Conservation (phyloP, 2,329 filamentous ascomycete species). For the Colletotrichum chlorophyti region DNA sequence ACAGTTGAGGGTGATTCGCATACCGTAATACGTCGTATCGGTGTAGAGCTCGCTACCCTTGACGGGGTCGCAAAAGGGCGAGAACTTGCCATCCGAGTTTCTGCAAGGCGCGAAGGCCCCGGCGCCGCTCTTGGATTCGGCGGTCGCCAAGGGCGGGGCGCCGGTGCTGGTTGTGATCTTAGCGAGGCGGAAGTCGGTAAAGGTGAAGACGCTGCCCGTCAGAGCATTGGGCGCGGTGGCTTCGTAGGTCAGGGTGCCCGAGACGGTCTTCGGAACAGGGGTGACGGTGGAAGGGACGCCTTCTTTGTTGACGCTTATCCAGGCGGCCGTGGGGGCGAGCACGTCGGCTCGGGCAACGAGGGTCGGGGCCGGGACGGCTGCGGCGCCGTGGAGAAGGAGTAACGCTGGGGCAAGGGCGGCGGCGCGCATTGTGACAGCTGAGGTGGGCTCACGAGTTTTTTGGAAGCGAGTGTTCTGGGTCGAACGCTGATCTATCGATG, state of each 20-base stretch:
- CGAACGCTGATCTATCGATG: no score
- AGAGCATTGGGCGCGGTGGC: slow-evolving; percentile 53
- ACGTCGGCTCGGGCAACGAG: slow-evolving; percentile 31
- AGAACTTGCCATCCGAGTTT: slow-evolving; percentile 52
- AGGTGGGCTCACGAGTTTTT: background rate
- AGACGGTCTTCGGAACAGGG: slow-evolving; percentile 52
- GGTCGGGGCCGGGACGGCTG: slow-evolving; percentile 38
- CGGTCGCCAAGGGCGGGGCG: slow-evolving; percentile 52
- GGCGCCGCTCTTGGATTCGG: slow-evolving; percentile 46
- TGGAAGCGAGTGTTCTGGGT: background rate
- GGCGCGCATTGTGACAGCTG: slow-evolving; percentile 38
- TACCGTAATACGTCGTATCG: slow-evolving; percentile 59
- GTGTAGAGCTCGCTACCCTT: slow-evolving; percentile 50
- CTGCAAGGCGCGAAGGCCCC: slow-evolving; percentile 59
- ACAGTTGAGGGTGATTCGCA: slow-evolving; percentile 22
- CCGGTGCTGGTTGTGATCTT: slow-evolving; percentile 49
- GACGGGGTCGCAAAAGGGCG: slow-evolving; percentile 60
- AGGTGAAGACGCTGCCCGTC: slow-evolving; percentile 51
- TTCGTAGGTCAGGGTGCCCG: slow-evolving; percentile 47
- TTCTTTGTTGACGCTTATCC: slow-evolving; percentile 58
- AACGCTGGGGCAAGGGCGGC: slow-evolving; percentile 37
- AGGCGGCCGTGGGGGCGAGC: slow-evolving; percentile 48
- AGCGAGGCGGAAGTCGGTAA: slow-evolving; percentile 42
- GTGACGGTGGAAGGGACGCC: slow-evolving; percentile 57
- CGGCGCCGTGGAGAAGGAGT: slow-evolving; percentile 35